Evolutionary conservation across 345 rosid species (phyloP).

Genomic region (Aurinia saxatilis): DNA sequence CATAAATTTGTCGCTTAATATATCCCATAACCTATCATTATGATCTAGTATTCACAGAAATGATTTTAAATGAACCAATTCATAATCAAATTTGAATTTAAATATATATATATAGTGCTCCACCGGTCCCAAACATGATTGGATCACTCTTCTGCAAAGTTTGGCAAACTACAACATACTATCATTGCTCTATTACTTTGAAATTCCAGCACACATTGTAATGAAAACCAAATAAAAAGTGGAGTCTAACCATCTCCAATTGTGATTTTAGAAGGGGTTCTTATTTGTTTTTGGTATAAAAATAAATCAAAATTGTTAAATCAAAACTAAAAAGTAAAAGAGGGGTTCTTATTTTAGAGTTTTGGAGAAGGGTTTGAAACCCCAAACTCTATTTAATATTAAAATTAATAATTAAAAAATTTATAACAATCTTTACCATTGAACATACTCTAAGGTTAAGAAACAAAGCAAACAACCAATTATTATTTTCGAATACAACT

Average conservation of each 20-base stretch:
- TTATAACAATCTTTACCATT: too few species aligned
- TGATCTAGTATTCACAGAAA: not conserved
- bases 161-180: not conserved
- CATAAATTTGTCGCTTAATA: not conserved
- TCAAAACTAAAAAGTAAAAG: too few species aligned
- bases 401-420: too few species aligned
- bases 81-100: not conserved
- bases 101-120: not conserved
- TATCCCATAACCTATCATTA: not conserved
- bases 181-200: not conserved
- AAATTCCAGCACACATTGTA: not conserved
- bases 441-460: too few species aligned
- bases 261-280: too few species aligned
- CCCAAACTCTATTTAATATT: too few species aligned
- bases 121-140: constrained; percentile 2
- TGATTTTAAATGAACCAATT: not conserved
- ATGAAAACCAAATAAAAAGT: not conserved
- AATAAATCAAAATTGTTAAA: too few species aligned
- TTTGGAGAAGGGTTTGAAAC: too few species aligned
- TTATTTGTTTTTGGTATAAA: too few species aligned
- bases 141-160: not conserved
- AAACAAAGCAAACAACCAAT: not conserved
- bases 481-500: not conserved
- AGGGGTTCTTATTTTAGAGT: too few species aligned
- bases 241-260: too few species aligned